Base-by-base conservation (phyloP, 2,329 filamentous ascomycete species). In the Alternaria angustiovoidea region DNA sequence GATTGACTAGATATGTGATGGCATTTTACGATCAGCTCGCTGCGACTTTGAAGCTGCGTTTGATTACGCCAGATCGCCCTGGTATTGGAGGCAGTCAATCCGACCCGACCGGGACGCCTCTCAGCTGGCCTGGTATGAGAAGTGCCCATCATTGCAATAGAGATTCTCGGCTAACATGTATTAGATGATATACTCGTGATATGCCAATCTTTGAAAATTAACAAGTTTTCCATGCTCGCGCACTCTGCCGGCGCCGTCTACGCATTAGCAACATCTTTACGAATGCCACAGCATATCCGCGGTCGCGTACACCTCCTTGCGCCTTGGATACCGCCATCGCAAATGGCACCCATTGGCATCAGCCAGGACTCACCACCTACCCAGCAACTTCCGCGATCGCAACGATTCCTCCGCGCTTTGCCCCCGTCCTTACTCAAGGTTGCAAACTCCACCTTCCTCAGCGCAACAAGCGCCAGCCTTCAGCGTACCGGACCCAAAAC, bases 241-340 rank as follows among this genome's bases (percentile, higher is more conserved):
- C 95, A 99, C 78, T 98, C 94, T 0, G 95, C 95, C 1, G 95
- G 95, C 16, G 94, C 95, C n/a, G 96, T 99, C 53, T 99, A 99
- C 75, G 95, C 95, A 2, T 86, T 99, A 18, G 95, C 95, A 0
- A 98, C 95, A 0, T 95, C 95, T 0, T 84, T 99, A 44, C 91
- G 95, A 44, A 96, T 99, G 87, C 95, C 95, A 4, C 94, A 97
- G 71, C 92, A 97, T 73, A 96, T 99, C 62, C 90, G 94, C 6
- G 95, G 95, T 20, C 90, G 93, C 54, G 95, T 99, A 56, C 95
- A 99, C 78, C 87, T 99, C 2, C 85, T 99, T 8, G 94, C 95
- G 0, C 95, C 95, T 0, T 97, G 93, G 95, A 98, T 99, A 47
- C 95, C 95, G 1, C 95, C 95, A 0, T 98, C 69, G 51, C 82